Evolutionary conservation across 192 early-diverging fungal species (phyloP).

Genomic region (Podila horticola): DNA sequence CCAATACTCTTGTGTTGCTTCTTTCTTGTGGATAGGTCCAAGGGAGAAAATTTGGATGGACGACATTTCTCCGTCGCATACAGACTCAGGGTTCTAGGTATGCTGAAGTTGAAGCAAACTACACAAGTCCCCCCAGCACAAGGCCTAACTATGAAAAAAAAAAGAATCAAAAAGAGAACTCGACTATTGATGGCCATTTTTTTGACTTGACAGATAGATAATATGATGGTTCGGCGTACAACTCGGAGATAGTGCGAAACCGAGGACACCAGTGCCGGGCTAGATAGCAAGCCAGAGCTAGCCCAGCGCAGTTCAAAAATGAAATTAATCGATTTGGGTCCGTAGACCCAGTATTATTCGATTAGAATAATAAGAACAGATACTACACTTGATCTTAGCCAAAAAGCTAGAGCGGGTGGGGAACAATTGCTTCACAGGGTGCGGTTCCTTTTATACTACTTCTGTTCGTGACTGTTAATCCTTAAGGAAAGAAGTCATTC

Average conservation of each 20-base stretch:
- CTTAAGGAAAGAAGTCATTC: too few relatives aligned
- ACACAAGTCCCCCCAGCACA: too few relatives aligned
- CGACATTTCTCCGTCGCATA: too few relatives aligned
- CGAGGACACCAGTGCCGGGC: constrained; percentile 51
- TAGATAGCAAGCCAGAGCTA: constrained; percentile 54
- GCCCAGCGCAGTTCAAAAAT: constrained; percentile 43
- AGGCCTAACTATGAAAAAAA: too few relatives aligned
- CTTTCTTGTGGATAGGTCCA: too few relatives aligned
- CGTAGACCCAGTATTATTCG: constrained; percentile 45
- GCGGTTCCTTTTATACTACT: neutral
- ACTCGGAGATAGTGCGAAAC: constrained; percentile 55
- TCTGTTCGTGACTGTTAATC: neutral
- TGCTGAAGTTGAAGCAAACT: too few relatives aligned
- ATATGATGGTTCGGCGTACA: constrained; percentile 43
- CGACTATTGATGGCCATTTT: too few relatives aligned
- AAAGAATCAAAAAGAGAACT: too few relatives aligned
- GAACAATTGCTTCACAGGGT: constrained; percentile 10
- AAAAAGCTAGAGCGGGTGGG: constrained; percentile 82
- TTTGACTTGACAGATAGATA: too few relatives aligned
- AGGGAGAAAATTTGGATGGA: too few relatives aligned
- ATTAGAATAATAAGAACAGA: constrained; percentile 73
- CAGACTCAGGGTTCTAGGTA: too few relatives aligned
- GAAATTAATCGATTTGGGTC: constrained; percentile 51
- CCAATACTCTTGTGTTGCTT: too few relatives aligned
- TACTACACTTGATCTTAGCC: constrained; percentile 94